phyloP scores from a whole-genome alignment of 352 stramenopile genomes.

The Phytophthora ohioensis region DNA sequence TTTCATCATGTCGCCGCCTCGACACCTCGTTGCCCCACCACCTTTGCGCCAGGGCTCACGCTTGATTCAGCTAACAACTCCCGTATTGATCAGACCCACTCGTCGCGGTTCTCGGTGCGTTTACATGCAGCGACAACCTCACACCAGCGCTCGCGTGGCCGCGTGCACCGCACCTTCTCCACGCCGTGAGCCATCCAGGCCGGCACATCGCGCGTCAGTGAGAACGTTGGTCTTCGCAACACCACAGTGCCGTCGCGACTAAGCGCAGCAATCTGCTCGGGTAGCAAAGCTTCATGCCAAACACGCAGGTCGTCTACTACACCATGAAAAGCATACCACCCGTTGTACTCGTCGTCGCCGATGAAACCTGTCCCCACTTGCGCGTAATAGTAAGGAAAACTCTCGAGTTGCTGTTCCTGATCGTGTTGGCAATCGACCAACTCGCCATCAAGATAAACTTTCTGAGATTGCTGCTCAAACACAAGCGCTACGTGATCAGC shows the following conservation, averaged over 20 bases:
- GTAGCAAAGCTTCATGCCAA: slow-evolving; percentile 27
- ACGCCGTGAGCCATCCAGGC: slow-evolving; percentile 20
- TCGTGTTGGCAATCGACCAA: slow-evolving; percentile 13
- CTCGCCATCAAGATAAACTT: slow-evolving; percentile 26
- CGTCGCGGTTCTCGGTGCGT: slow-evolving; percentile 14
- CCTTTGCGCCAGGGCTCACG: background rate
- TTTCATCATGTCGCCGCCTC: background rate
- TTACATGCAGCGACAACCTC: slow-evolving; percentile 21
- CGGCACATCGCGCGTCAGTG: slow-evolving; percentile 19
- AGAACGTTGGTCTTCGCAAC: slow-evolving; percentile 9
- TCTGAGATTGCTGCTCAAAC: slow-evolving; percentile 6
- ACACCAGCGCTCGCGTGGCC: slow-evolving; percentile 20
- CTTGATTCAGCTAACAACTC: background rate
- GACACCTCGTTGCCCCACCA: background rate
- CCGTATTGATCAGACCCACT: slow-evolving; percentile 15
- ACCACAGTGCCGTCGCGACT: slow-evolving; percentile 3
- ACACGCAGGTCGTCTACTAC: slow-evolving; percentile 33
- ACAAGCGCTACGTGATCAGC: slow-evolving; percentile 37
- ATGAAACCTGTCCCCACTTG: slow-evolving; percentile 17
- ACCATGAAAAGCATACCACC: slow-evolving; percentile 36
- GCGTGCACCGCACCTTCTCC: slow-evolving; percentile 21
- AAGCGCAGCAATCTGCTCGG: slow-evolving; percentile 2
- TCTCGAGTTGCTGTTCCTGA: slow-evolving; percentile 26
- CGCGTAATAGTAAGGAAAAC: slow-evolving; percentile 18
- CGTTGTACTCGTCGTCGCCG: slow-evolving; percentile 20